phyloP scores from a whole-genome alignment of 148 eudicot genomes.

The Polygonum maritimum region DNA sequence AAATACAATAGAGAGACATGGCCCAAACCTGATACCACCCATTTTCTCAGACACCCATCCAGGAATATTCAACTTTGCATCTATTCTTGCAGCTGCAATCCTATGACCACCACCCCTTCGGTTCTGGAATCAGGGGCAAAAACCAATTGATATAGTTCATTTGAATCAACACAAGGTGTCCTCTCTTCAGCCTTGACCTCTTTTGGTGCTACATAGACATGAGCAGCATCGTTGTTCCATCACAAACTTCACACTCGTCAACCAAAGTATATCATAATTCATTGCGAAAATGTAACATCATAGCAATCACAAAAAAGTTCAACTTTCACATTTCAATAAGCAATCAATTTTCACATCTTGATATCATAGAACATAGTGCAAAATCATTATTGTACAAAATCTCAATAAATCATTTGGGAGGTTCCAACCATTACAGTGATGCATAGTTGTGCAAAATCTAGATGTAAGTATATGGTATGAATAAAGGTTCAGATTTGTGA shows the following conservation, averaged over 20 bases:
- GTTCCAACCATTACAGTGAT: background rate
- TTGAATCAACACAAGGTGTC: background rate
- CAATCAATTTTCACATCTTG: too few relatives aligned
- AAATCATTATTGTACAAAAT: too few relatives aligned
- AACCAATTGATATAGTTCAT: background rate
- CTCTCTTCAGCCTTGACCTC: too few relatives aligned
- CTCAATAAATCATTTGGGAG: background rate
- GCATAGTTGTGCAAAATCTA: background rate
- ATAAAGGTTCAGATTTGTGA: background rate
- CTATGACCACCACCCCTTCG: constrained; percentile 99
- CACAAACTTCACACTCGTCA: too few relatives aligned
- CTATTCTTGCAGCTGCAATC: constrained; percentile 95
- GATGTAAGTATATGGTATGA: background rate
- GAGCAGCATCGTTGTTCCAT: too few relatives aligned
- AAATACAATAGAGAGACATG: constrained; percentile 2
- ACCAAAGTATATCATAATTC: too few relatives aligned
- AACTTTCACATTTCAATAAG: too few relatives aligned
- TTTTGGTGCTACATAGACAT: too few relatives aligned
- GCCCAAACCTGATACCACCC: constrained; percentile 81
- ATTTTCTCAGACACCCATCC: constrained; percentile 95
- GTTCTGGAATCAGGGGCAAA: constrained; percentile 29
- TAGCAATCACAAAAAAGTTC: too few relatives aligned
- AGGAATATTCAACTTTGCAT: constrained; percentile 86
- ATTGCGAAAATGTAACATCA: too few relatives aligned
- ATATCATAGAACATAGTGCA: too few relatives aligned